Percentiles rank a stretch among this genome's conserved stretches.
Conservation (phyloP, 2,329 filamentous ascomycete genomes). For the Hypoxylon sp. region DNA sequence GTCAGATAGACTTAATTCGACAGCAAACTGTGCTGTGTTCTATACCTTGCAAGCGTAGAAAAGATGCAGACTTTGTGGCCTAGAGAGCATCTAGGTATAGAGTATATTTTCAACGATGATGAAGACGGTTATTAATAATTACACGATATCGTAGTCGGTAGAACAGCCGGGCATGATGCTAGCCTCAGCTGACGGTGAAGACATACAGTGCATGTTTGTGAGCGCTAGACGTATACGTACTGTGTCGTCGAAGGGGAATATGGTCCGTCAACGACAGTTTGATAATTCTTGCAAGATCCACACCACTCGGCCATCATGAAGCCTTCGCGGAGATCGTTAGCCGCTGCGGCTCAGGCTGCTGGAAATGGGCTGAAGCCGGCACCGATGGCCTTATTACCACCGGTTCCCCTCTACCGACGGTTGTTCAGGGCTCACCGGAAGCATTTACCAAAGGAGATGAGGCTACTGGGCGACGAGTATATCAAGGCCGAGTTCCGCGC, state of each 20-base stretch:
- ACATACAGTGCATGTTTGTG: neutral
- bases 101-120: too few species aligned
- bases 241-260: constrained; percentile 1
- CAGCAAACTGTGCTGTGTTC: neutral
- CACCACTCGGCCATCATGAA: constrained; percentile 45
- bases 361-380: constrained; percentile 41
- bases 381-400: constrained; percentile 77
- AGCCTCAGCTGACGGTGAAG: neutral
- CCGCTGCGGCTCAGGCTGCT: constrained; percentile 37
- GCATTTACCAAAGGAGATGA: constrained; percentile 75
- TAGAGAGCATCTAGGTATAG: too few species aligned
- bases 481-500: constrained; percentile 91
- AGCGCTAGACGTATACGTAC: neutral
- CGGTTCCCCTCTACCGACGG: constrained; percentile 87
- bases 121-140: too few species aligned
- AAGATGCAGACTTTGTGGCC: too few species aligned
- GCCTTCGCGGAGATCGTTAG: constrained; percentile 37
- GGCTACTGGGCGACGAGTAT: constrained; percentile 89
- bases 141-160: too few species aligned
- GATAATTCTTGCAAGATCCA: neutral
- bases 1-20: neutral
- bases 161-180: neutral
- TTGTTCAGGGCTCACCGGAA: constrained; percentile 86
- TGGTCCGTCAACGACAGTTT: neutral
- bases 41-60: neutral